A percentile compares a stretch with the other conserved stretches of the same genome.
phyloP scores from a whole-genome alignment of 441 rosid species.

The Kokia cookei region DNA sequence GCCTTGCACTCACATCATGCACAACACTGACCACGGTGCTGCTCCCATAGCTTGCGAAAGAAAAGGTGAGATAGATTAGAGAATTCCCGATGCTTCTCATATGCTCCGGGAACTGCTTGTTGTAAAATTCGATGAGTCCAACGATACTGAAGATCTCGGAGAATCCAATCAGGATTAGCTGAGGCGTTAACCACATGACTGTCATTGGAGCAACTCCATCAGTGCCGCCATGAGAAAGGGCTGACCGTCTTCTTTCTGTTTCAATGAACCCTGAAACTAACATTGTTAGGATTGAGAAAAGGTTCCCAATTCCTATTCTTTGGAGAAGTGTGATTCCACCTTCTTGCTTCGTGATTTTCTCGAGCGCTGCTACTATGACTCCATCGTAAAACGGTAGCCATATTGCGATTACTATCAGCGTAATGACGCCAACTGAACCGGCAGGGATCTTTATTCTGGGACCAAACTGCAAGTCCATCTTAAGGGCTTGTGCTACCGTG shows the following conservation, averaged over 20 bases:
- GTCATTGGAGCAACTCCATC: constrained; percentile 20
- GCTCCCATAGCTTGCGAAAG: constrained; percentile 16
- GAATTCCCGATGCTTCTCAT: constrained; percentile 32
- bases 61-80: constrained; percentile 16
- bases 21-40: constrained; percentile 9
- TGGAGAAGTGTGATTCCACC: constrained; percentile 30
- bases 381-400: constrained; percentile 32
- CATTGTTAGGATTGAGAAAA: constrained; percentile 23
- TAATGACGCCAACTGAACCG: constrained; percentile 15
- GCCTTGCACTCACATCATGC: constrained; percentile 13
- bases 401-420: constrained; percentile 9
- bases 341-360: constrained; percentile 21
- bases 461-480: constrained; percentile 29
- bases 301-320: constrained; percentile 27
- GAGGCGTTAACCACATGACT: constrained; percentile 32
- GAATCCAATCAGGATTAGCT: constrained; percentile 22
- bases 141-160: constrained; percentile 21
- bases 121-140: constrained; percentile 29
- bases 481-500: constrained; percentile 19
- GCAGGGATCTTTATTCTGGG: constrained; percentile 23
- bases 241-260: constrained; percentile 10
- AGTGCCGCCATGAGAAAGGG: constrained; percentile 6
- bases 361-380: constrained; percentile 21
- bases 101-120: constrained; percentile 29
- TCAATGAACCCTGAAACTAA: constrained; percentile 16